These are phyloP conservation scores for Nitzschia sp. DNA, from an alignment of 108 stramenopile species.

Conservation along the genomic window DNA sequence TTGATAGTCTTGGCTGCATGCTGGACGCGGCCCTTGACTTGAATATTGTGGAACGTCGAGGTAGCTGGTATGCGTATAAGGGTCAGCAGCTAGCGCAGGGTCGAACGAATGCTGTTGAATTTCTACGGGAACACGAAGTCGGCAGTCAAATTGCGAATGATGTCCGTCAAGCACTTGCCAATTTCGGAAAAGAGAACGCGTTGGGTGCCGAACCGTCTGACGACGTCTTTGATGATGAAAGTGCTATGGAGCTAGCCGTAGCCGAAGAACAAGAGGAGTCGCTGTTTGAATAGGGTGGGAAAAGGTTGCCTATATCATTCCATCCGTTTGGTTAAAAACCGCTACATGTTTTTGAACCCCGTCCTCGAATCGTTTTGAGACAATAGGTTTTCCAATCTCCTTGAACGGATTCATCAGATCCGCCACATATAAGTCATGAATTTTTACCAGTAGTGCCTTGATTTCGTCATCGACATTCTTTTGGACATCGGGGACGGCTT, in stretches of 20 bases:
- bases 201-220: conserved; percentile 12
- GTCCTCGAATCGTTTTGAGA: conserved; percentile 38
- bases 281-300: conserved; percentile 2
- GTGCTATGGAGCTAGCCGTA: neutral
- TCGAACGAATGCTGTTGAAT: conserved; percentile 60
- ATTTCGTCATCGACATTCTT: conserved; percentile 13
- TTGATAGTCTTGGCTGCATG: conserved; percentile 83
- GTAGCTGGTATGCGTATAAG: conserved; percentile 85
- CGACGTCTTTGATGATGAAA: conserved; percentile 20
- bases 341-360: conserved; percentile 23
- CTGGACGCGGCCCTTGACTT: conserved; percentile 86
- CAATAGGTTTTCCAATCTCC: conserved; percentile 10
- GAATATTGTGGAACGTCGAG: conserved; percentile 79
- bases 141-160: conserved; percentile 51
- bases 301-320: conserved; percentile 27
- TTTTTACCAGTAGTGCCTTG: conserved; percentile 20
- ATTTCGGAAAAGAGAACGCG: conserved; percentile 25
- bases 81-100: conserved; percentile 86
- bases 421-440: conserved; percentile 45
- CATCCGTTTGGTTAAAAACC: conserved; percentile 37
- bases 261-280: conserved; percentile 1
- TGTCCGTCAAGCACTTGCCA: conserved; percentile 58
- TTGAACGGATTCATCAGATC: conserved; percentile 57
- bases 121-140: conserved; percentile 52
- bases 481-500: conserved; percentile 7